Evolutionary conservation across 805 yeast genomes (phyloP), one percentile per base, ranked within the genome.

Genomic region (Saturnispora ahearnii): DNA sequence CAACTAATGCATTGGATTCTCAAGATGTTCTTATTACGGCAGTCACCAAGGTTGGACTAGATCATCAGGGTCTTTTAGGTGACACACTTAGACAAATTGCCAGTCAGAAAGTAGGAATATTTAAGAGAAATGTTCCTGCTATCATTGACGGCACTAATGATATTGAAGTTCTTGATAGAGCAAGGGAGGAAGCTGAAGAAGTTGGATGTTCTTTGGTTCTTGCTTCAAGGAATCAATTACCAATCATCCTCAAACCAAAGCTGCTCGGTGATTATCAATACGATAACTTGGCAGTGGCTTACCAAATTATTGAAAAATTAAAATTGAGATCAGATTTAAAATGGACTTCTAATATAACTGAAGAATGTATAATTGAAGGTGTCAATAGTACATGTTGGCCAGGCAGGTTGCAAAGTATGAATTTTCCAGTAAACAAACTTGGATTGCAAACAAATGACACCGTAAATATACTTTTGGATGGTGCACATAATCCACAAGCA

Each of bases 401-500:
- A 0, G 98, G 97, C 1, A 69, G 99, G 53, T 67, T 93, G 47
- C 96, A 93, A 59, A 7, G 4, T 12, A 13, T 42, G 10, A 52
- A 64, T 4, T 57, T 72, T n/a, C 55, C 59, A 7, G 56, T 61
- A 12, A 45, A 46, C 1, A 57, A 44, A 7, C 10, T 48, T 13
- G 44, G 38, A 12, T 10, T 49, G 9, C 5, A 12, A 9, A n/a
- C 42, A 8, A 15, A 62, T 22, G 57, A 54, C 6, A 34, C 21
- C 46, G 63, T 72, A 0, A 54, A 58, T 1, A 63, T 81, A 0
- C 64, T 93, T 4, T 59, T 93, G 2, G 98, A 91, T 66, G 98
- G 98, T 2, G 97, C 98, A 0, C 98, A 93, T 63, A 93, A 93
- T 62, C 81, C 79, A 5, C 79, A 82, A 52, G 96, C 97, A 0